Conservation (phyloP, 768 basidiomycete species). For the Termitomyces sp. region DNA sequence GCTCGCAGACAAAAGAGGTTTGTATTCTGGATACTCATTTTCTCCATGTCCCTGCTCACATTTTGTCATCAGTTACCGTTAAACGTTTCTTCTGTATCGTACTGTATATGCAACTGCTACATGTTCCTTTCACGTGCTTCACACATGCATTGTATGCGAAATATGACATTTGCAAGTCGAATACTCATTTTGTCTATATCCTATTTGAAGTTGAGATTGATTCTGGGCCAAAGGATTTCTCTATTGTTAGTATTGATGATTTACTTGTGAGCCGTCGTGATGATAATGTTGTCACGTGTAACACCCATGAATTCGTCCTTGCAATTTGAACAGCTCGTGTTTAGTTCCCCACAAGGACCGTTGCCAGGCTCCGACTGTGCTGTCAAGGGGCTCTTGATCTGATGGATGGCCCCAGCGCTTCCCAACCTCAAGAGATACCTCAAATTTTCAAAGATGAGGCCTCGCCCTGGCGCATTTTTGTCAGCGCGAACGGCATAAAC, state of each 20-base stretch:
- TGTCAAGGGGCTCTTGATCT: background rate
- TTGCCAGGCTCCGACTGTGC: background rate
- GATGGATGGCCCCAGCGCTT: conserved; percentile 6
- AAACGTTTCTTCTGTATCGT: conserved; percentile 29
- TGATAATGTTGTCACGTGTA: conserved; percentile 1
- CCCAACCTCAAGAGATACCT: conserved; percentile 3
- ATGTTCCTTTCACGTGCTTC: conserved; percentile 37
- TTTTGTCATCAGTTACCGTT: conserved; percentile 66
- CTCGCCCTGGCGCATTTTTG: conserved; percentile 43
- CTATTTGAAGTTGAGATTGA: background rate
- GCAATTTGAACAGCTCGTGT: background rate
- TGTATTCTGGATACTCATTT: conserved; percentile 1
- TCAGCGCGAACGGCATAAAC: conserved; percentile 49
- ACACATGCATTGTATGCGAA: conserved; percentile 31
- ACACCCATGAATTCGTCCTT: background rate
- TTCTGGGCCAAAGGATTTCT: background rate
- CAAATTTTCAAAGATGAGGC: conserved; percentile 34
- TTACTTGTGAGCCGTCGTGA: background rate
- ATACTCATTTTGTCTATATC: background rate
- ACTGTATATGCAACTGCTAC: conserved; percentile 32
- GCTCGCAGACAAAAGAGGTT: conserved; percentile 97
- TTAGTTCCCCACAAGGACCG: background rate
- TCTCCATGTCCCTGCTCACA: conserved; percentile 6
- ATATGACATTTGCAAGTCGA: conserved; percentile 11
- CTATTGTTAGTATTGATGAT: background rate